Conservation (phyloP, 257 asterid species). For the Catharanthus roseus region DNA sequence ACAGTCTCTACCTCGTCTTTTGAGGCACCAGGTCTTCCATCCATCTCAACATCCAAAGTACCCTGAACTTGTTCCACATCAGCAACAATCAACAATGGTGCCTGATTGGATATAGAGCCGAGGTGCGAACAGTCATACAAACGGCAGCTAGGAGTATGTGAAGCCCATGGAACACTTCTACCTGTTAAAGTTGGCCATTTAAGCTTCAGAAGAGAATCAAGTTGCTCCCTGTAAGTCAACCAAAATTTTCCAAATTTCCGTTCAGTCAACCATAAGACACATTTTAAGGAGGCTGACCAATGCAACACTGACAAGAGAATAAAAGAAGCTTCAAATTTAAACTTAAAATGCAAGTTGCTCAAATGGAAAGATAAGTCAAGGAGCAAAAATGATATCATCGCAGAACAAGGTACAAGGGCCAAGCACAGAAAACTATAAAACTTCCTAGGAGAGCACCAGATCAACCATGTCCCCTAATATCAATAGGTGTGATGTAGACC, state of each 20-base stretch:
- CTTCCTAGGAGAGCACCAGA: neutral
- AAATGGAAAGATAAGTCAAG: neutral
- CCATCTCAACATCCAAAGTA: conserved; percentile 32
- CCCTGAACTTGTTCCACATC: conserved; percentile 48
- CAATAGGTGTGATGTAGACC: neutral
- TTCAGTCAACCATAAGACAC: conserved; percentile 17
- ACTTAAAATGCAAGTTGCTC: neutral
- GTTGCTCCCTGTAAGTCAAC: conserved; percentile 78
- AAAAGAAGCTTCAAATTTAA: neutral
- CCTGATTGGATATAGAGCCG: conserved; percentile 30
- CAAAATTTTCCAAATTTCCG: conserved; percentile 34
- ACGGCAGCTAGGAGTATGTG: conserved; percentile 69
- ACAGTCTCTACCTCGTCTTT: conserved; percentile 53
- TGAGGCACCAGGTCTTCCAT: conserved; percentile 35
- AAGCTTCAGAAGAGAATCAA: conserved; percentile 64
- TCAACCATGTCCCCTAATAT: conserved; percentile 3
- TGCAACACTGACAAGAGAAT: conserved; percentile 7
- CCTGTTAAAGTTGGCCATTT: conserved; percentile 69
- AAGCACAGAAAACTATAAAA: neutral
- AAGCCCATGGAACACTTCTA: conserved; percentile 84
- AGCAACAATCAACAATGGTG: conserved; percentile 25
- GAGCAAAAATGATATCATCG: neutral
- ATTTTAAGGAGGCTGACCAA: conserved; percentile 8
- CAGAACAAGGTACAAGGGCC: conserved; percentile 7
- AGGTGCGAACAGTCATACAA: conserved; percentile 59